Evolutionary conservation across 2,329 filamentous ascomycete species (phyloP).

Genomic region (Aspergillus alliaceus): DNA sequence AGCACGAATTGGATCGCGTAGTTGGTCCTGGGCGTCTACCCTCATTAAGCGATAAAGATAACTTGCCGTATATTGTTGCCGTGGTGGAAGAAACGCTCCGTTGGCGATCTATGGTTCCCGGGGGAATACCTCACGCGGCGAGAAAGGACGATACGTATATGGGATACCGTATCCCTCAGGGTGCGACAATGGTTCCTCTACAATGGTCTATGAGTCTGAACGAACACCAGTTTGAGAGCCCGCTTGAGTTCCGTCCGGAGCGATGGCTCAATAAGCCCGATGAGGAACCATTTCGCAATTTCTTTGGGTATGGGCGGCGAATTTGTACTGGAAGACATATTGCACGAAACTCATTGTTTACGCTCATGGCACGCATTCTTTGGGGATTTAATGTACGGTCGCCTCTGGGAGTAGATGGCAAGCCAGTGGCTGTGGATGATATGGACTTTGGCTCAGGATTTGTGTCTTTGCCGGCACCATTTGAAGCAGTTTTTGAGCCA

Average conservation of each 20-base stretch:
- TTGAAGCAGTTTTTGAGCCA: constrained; percentile 27
- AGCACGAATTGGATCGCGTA: constrained; percentile 38
- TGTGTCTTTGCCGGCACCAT: constrained; percentile 23
- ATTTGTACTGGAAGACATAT: constrained; percentile 43
- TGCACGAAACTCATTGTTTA: constrained; percentile 42
- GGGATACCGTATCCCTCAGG: constrained; percentile 51
- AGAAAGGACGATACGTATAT: constrained; percentile 49
- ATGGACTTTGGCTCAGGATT: constrained; percentile 22
- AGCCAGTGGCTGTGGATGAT: constrained; percentile 24
- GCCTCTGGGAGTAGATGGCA: constrained; percentile 16
- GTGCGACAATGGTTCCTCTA: constrained; percentile 46
- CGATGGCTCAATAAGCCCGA: constrained; percentile 32
- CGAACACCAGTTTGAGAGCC: constrained; percentile 38
- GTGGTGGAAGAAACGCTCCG: constrained; percentile 31
- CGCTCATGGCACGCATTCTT: constrained; percentile 60
- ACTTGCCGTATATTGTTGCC: constrained; percentile 28
- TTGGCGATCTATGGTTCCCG: constrained; percentile 38
- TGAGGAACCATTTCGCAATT: constrained; percentile 56
- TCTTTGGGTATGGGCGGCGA: constrained; percentile 58
- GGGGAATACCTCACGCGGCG: constrained; percentile 48
- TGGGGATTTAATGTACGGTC: constrained; percentile 31
- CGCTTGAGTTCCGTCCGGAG: constrained; percentile 40
- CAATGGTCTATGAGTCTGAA: constrained; percentile 46
- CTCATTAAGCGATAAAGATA: constrained; percentile 23
- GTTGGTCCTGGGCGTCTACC: constrained; percentile 33